Conservation (phyloP, 768 basidiomycete species). For the Dictyophora rubrovolvata region DNA sequence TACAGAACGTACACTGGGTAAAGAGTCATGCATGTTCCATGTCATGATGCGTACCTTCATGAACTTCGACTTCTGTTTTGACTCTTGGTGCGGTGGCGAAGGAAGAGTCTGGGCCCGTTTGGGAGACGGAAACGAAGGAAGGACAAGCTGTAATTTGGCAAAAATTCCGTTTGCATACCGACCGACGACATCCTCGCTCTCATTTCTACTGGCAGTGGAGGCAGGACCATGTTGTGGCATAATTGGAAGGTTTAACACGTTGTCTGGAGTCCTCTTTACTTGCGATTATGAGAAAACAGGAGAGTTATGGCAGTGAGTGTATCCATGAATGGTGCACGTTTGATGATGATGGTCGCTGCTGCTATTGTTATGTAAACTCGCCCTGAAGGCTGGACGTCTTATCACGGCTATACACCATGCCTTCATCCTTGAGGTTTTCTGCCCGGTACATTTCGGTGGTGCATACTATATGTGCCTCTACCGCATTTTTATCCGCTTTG, state of each 20-base stretch:
- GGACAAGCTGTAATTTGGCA: slow-evolving; percentile 41
- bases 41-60: slow-evolving; percentile 63
- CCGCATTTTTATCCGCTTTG: slow-evolving; percentile 4
- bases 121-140: slow-evolving; percentile 30
- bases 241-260: too few relatives aligned
- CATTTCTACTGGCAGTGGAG: neutral
- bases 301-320: too few relatives aligned
- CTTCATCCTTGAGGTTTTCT: neutral
- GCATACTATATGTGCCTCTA: slow-evolving; percentile 4
- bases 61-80: slow-evolving; percentile 22
- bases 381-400: too few relatives aligned
- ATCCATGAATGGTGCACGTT: too few relatives aligned
- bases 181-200: neutral
- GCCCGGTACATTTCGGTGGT: slow-evolving; percentile 5
- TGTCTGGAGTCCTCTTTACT: too few relatives aligned
- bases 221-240: neutral
- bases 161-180: slow-evolving; percentile 23
- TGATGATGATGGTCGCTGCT: neutral
- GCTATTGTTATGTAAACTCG: neutral
- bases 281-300: too few relatives aligned
- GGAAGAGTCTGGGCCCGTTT: slow-evolving; percentile 13
- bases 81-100: slow-evolving; percentile 17
- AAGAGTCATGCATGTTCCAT: slow-evolving; percentile 82
- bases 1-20: slow-evolving; percentile 49
- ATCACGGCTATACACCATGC: neutral